Evolutionary conservation across 768 basidiomycete genomes (phyloP).

Genomic region (Nevesoporus exiguus): DNA sequence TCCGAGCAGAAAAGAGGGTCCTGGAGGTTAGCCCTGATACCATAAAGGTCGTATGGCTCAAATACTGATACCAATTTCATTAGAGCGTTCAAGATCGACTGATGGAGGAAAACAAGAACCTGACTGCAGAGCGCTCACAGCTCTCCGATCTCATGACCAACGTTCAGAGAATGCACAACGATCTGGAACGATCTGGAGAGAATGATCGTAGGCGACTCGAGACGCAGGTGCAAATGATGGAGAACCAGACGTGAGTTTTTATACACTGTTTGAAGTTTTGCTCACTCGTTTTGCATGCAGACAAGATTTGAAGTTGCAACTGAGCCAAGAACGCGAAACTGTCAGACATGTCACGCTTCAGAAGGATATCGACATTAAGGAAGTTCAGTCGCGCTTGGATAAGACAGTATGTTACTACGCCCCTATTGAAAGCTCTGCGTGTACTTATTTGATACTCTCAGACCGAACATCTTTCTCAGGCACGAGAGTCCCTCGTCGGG

Average conservation of each 20-base stretch:
- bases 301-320: slow-evolving; percentile 67
- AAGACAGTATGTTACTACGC: slow-evolving; percentile 48
- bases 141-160: slow-evolving; percentile 85
- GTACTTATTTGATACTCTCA: slow-evolving; percentile 30
- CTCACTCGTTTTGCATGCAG: slow-evolving; percentile 35
- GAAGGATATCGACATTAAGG: slow-evolving; percentile 76
- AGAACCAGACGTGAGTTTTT: slow-evolving; percentile 66
- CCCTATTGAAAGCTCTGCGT: background rate
- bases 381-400: slow-evolving; percentile 69
- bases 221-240: slow-evolving; percentile 71
- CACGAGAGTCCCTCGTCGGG: slow-evolving; percentile 64
- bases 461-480: slow-evolving; percentile 61
- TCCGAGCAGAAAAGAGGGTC: slow-evolving; percentile 90
- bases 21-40: slow-evolving; percentile 66
- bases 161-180: slow-evolving; percentile 87
- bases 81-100: slow-evolving; percentile 79
- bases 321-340: slow-evolving; percentile 71
- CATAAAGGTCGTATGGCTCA: too few relatives aligned
- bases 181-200: slow-evolving; percentile 77
- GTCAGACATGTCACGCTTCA: slow-evolving; percentile 72
- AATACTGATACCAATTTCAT: slow-evolving; percentile 6
- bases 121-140: slow-evolving; percentile 79
- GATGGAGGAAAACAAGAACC: slow-evolving; percentile 77
- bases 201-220: slow-evolving; percentile 83
- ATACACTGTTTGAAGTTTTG: background rate